Conservation (phyloP, 257 asterid genomes). For the Solanum paucissectum region DNA sequence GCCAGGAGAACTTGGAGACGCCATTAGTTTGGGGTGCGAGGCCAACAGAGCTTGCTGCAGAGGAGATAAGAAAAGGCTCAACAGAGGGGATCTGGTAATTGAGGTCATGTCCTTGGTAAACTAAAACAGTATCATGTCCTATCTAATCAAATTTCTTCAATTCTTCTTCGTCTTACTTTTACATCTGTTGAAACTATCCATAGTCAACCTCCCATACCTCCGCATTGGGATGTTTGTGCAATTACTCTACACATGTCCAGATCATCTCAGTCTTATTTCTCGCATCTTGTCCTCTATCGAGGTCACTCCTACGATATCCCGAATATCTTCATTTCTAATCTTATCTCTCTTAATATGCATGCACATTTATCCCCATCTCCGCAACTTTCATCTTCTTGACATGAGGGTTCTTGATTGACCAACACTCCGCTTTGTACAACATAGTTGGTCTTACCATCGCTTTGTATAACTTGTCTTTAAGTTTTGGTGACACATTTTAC, state of each 20-base stretch:
- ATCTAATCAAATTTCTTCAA: neutral
- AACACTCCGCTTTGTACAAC: neutral
- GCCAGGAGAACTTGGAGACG: no score
- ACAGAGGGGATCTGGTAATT: no score
- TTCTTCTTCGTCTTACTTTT: no score
- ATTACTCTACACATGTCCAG: neutral
- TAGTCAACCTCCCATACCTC: neutral
- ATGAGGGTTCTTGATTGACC: neutral
- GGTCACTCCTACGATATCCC: neutral
- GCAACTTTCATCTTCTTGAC: neutral
- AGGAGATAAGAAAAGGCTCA: no score
- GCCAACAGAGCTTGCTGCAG: no score
- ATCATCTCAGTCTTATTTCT: neutral
- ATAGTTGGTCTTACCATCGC: neutral
- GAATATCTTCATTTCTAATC: neutral
- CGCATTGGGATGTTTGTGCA: neutral
- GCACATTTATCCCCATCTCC: neutral
- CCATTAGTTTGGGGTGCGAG: no score
- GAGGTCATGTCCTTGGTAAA: neutral
- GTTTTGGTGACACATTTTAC: neutral
- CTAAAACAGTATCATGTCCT: no score
- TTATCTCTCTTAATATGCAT: neutral
- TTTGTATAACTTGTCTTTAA: neutral
- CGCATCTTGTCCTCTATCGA: neutral
- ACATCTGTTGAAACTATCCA: neutral